Conservation (phyloP, 352 stramenopile genomes). For the Bremia lactucae region DNA sequence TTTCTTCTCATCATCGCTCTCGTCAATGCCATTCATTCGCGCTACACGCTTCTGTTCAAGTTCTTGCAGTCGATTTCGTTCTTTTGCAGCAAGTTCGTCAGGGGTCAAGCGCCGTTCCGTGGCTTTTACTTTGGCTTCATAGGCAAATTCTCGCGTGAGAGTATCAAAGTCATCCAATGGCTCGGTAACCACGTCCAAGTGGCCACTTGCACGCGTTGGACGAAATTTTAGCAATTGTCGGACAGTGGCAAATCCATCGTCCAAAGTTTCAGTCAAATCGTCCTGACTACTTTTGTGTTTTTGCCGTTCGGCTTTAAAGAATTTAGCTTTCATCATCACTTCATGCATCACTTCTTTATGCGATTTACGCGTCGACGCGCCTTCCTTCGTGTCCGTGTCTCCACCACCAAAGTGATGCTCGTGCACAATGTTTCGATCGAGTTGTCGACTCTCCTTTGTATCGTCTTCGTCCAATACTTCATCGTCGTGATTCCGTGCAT, state of each 20-base stretch:
- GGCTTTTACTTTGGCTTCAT: slow-evolving; percentile 88
- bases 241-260: slow-evolving; percentile 62
- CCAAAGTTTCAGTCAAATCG: slow-evolving; percentile 59
- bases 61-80: slow-evolving; percentile 85
- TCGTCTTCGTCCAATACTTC: slow-evolving; percentile 59
- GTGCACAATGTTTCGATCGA: slow-evolving; percentile 77
- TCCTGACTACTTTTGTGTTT: slow-evolving; percentile 81
- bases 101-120: slow-evolving; percentile 91
- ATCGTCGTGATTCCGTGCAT: slow-evolving; percentile 40
- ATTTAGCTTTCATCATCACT: slow-evolving; percentile 87
- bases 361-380: slow-evolving; percentile 53
- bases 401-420: slow-evolving; percentile 81
- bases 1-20: slow-evolving; percentile 28
- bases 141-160: slow-evolving; percentile 69
- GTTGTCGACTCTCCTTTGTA: slow-evolving; percentile 51
- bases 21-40: slow-evolving; percentile 90
- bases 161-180: slow-evolving; percentile 82
- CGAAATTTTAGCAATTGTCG: slow-evolving; percentile 64
- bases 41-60: slow-evolving; percentile 90
- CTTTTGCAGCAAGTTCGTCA: slow-evolving; percentile 90
- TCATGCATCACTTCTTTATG: slow-evolving; percentile 88
- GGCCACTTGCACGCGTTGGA: slow-evolving; percentile 54
- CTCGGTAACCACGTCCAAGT: slow-evolving; percentile 51
- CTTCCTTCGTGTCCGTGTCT: slow-evolving; percentile 8
- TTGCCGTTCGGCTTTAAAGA: slow-evolving; percentile 83